These are phyloP conservation scores for Graphium sp. DNA, from an alignment of 2,329 filamentous ascomycete genomes.

Conservation along the genomic window DNA sequence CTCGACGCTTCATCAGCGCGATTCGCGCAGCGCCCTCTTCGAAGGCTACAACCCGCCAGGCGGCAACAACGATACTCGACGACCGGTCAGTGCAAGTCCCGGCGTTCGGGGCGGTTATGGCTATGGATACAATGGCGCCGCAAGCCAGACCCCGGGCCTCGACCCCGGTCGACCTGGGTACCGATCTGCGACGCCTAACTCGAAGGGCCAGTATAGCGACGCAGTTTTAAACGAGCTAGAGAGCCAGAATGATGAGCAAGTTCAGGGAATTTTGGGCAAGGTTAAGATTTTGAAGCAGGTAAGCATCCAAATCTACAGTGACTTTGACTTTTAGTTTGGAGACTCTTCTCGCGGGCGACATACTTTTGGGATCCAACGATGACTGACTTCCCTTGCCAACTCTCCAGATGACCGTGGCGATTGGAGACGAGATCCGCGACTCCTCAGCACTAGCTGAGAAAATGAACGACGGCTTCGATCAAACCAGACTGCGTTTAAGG, in stretches of 20 bases:
- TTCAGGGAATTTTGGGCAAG: conserved; percentile 81
- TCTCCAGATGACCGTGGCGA: conserved; percentile 78
- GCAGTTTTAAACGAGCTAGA: conserved; percentile 86
- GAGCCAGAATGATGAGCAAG: conserved; percentile 82
- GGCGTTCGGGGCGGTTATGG: conserved; percentile 31
- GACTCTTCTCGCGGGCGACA: no score
- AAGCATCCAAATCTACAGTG: no score
- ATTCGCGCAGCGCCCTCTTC: conserved; percentile 58
- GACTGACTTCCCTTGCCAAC: background rate
- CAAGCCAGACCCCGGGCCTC: no score
- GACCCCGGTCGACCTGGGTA: no score
- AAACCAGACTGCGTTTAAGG: conserved; percentile 59
- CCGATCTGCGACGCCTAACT: conserved; percentile 56
- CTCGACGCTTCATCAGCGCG: conserved; percentile 56
- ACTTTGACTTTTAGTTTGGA: no score
- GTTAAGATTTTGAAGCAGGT: conserved; percentile 82
- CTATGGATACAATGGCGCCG: conserved; percentile 7
- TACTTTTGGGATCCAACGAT: no score
- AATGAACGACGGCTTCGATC: conserved; percentile 92
- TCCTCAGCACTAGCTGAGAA: conserved; percentile 77
- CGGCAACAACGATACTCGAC: conserved; percentile 22
- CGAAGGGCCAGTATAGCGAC: conserved; percentile 75
- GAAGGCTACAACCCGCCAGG: conserved; percentile 48
- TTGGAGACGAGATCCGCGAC: conserved; percentile 89
- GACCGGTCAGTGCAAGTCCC: conserved; percentile 27